Base-by-base conservation (phyloP, 2,329 filamentous ascomycete genomes). In the Cladosporium sp. region DNA sequence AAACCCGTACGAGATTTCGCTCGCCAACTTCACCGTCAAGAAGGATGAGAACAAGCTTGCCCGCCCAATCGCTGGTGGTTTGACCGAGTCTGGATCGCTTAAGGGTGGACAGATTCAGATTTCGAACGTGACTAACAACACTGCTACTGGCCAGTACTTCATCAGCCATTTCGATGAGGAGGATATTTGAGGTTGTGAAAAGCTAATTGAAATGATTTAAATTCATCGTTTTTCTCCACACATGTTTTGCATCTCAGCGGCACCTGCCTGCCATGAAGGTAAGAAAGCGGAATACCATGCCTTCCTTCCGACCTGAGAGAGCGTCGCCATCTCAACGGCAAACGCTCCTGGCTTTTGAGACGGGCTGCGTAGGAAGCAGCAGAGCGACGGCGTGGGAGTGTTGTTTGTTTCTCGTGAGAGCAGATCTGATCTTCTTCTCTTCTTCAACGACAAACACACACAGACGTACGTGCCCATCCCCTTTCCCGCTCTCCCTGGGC, bases 11-110 rank as follows among this genome's bases (percentile, higher is more conserved):
- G 90, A 92, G 73, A 83, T 92, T 52, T 82, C 85, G 0, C 76
- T 92, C 24, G 89, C 88, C 0, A 90, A 90, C 74, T 92, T 92
- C 73, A 90, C 88, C 0, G 88, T 92, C 10, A 75, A 83, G 67
- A 82, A 77, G 30, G 88, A 87, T 0, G 87, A 82, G 66, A 91
- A 91, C 70, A 83, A 79, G 68, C 73, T 91, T 57, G 74, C 81
- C 68, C 74, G 85, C 18, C 81, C 83, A 10, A 80, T 84, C 32
- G 82, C 77, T 3, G 80, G 80, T 21, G 83, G 82, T 3, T 70
- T 81, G 1, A 84, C 84, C 0, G 84, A 88, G 76, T 84, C 83
- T 60, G 88, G 88, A 1, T 84, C 81, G 36, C 72, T 90, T 69
- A 85, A 84, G 72, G 79, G 77, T n/a, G 82, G 82, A 10, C 72